Evolutionary conservation across 257 asterid genomes (phyloP).

Genomic region (Rehmannia glutinosa): DNA sequence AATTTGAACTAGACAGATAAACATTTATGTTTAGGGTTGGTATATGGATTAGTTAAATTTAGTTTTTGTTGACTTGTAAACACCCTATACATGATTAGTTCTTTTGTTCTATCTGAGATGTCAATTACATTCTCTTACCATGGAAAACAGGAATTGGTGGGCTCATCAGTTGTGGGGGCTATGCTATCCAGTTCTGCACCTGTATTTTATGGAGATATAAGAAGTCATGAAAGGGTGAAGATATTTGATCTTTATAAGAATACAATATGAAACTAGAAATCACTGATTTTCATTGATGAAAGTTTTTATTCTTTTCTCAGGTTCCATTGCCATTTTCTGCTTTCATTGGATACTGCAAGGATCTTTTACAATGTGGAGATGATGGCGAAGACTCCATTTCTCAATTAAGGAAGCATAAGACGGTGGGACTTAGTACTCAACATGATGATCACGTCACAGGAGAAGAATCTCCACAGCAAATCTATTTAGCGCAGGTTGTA

Average conservation of each 20-base stretch:
- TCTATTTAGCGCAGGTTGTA: slow-evolving; percentile 90
- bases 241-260: background rate
- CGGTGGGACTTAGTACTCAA: slow-evolving; percentile 26
- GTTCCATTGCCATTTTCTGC: slow-evolving; percentile 73
- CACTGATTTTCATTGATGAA: background rate
- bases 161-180: slow-evolving; percentile 72
- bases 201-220: slow-evolving; percentile 82
- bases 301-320: slow-evolving; percentile 31
- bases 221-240: slow-evolving; percentile 91
- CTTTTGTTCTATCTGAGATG: slow-evolving; percentile 13
- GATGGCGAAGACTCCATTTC: slow-evolving; percentile 25
- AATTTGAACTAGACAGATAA: background rate
- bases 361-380: slow-evolving; percentile 30
- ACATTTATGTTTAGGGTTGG: background rate
- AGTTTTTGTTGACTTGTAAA: background rate
- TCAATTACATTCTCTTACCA: background rate
- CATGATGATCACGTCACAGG: slow-evolving; percentile 25
- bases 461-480: slow-evolving; percentile 61
- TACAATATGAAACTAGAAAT: slow-evolving; percentile 3
- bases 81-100: slow-evolving; percentile 1
- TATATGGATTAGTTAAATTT: background rate
- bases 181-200: slow-evolving; percentile 89
- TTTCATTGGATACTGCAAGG: slow-evolving; percentile 78
- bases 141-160: slow-evolving; percentile 56
- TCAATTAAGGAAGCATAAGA: slow-evolving; percentile 30